Percentiles rank a stretch among this genome's conserved stretches.
Evolutionary conservation across 2,329 filamentous ascomycete genomes (phyloP).

Genomic region (Xylariaceae sp.): DNA sequence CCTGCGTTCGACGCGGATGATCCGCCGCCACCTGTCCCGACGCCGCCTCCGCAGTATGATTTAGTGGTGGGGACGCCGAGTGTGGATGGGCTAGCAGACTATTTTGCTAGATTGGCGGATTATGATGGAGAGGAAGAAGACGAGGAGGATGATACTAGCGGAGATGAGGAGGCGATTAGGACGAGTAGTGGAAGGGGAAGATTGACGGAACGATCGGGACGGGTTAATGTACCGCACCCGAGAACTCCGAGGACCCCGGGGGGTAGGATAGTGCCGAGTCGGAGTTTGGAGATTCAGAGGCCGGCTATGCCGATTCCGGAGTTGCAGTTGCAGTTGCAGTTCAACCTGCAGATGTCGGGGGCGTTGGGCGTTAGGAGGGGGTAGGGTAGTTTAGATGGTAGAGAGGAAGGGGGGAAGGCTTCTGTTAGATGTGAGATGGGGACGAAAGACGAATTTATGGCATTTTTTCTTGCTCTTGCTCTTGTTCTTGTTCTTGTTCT

Average conservation of each 20-base stretch:
- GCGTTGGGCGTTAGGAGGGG: slow-evolving; percentile 25
- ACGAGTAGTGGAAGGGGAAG: slow-evolving; percentile 39
- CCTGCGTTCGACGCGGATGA: slow-evolving; percentile 79
- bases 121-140: slow-evolving; percentile 48
- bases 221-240: slow-evolving; percentile 54
- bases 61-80: slow-evolving; percentile 64
- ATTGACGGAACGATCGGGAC: slow-evolving; percentile 46
- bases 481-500: no score
- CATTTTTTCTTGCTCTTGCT: no score
- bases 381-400: no score
- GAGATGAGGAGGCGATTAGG: slow-evolving; percentile 47
- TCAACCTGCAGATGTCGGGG: slow-evolving; percentile 24
- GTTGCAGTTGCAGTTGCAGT: no score
- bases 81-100: slow-evolving; percentile 71
- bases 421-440: no score
- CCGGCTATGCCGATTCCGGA: slow-evolving; percentile 29
- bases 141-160: slow-evolving; percentile 24
- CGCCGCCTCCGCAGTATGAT: slow-evolving; percentile 82
- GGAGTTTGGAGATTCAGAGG: slow-evolving; percentile 51
- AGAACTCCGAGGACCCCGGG: slow-evolving; percentile 52
- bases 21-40: slow-evolving; percentile 61
- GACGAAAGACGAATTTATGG: no score
- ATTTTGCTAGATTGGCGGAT: slow-evolving; percentile 74
- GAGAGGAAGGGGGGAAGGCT: no score
- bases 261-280: slow-evolving; percentile 46